phyloP scores from a whole-genome alignment of 176 grass and related monocot species.

The Musa beccarii region DNA sequence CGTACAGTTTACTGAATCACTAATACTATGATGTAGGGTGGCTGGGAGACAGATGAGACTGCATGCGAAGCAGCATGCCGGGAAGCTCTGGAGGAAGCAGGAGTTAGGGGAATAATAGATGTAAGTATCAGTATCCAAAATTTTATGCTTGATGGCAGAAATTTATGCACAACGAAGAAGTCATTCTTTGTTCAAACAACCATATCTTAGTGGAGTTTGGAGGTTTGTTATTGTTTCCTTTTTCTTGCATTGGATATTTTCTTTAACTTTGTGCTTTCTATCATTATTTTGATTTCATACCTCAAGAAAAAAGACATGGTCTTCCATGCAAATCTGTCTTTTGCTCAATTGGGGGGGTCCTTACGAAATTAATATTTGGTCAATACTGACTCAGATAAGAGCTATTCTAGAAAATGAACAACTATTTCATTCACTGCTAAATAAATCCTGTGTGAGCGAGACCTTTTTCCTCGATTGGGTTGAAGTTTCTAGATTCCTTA shows the following conservation, averaged over 20 bases:
- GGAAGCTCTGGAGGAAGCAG: conserved; percentile 80
- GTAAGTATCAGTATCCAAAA: conserved; percentile 22
- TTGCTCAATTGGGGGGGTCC: too few species aligned
- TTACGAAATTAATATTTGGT: too few species aligned
- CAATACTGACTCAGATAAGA: too few species aligned
- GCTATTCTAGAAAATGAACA: too few species aligned
- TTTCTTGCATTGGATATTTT: background rate
- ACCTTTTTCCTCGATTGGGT: background rate
- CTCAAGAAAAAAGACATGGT: too few species aligned
- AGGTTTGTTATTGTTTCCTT: background rate
- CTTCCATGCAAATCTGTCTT: too few species aligned
- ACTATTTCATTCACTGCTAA: too few species aligned
- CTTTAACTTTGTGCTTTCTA: background rate
- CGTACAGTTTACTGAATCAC: conserved; percentile 12
- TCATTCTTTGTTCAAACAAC: background rate
- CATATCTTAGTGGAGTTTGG: background rate
- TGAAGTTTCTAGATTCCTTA: background rate
- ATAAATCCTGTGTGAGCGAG: too few species aligned
- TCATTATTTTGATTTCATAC: background rate
- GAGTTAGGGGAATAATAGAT: conserved; percentile 54
- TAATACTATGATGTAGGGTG: conserved; percentile 29
- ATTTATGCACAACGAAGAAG: background rate
- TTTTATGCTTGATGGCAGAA: background rate
- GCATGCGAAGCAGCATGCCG: conserved; percentile 57
- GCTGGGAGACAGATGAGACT: conserved; percentile 31